Base-by-base conservation (phyloP, 768 basidiomycete species). In the Trametes cingulata region DNA sequence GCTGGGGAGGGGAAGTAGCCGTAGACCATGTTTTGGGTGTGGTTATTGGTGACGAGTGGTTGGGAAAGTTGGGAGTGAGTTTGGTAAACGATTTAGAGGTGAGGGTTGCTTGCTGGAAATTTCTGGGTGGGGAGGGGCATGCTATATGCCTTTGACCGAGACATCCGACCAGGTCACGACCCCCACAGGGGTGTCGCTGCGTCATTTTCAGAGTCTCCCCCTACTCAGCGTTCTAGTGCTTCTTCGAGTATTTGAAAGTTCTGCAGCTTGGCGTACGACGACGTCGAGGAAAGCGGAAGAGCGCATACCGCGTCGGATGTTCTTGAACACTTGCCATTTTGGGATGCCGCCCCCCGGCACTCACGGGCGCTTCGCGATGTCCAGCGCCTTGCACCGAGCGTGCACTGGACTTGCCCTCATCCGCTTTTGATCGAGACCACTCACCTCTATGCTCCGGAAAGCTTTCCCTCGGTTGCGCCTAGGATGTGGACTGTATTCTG, bases 1-100 rank as follows among this genome's bases (percentile, higher is more conserved):
- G 56, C 47, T 25, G 56, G 56, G n/a, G 47, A 29, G 47, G 56
- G 25, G 19, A 35, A 41, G 39, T 57, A 57, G 27, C 48, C 47
- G 56, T 57, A 49, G 22, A 24, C 6, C 56, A 57, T 57, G 9
- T 3, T 40, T n/a, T 37, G 48, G 12, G 29, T 39, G 17, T 33
- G 25, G 35, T 14, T 12, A 36, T 17, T 25, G 25, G 56, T 41
- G 33, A 15, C 36, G n/a, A 35, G 17, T 48, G 27, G 33, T 22
- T 19, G 15, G 20, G n/a, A n/a, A 12, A 39, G 24, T 17, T 33
- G 29, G 10, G 29, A 10, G 29, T 33, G 29, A 33, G 29, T 33
- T 33, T 4, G 17, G n/a, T n/a, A n/a, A n/a, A n/a, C n/a, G 36
- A 19, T 19, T 15, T 54, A 13, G 53, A 17, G 51, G 6, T 27